A percentile compares a stretch with the other conserved stretches of the same genome.
Evolutionary conservation across 768 basidiomycete species (phyloP).

Genomic region (Mycena amicta): DNA sequence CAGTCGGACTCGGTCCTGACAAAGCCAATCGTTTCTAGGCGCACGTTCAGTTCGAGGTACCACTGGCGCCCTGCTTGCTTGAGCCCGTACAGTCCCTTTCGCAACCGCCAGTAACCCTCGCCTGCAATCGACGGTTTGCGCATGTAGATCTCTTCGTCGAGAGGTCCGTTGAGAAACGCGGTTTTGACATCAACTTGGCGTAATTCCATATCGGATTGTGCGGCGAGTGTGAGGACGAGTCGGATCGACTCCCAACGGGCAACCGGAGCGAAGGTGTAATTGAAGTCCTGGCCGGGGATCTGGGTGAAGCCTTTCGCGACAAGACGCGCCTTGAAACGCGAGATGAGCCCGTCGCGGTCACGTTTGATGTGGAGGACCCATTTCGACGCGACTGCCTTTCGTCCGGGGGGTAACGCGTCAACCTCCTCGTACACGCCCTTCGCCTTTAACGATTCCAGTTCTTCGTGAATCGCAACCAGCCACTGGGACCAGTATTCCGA

Average conservation of each 20-base stretch:
- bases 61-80: constrained; percentile 11
- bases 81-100: constrained; percentile 1
- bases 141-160: constrained; percentile 38
- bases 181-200: too few species aligned
- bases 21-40: too few species aligned
- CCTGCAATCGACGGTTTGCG: constrained; percentile 20
- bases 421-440: constrained; percentile 25
- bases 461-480: constrained; percentile 17
- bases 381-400: constrained; percentile 19
- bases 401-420: constrained; percentile 8
- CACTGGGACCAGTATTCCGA: constrained; percentile 21
- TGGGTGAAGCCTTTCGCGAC: constrained; percentile 27
- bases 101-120: constrained; percentile 16
- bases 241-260: too few species aligned
- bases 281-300: constrained; percentile 31
- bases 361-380: too few species aligned
- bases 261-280: constrained; percentile 1
- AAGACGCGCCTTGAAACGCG: constrained; percentile 1
- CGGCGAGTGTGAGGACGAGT: constrained; percentile 27
- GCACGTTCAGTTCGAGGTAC: too few species aligned
- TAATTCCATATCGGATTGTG: constrained; percentile 28
- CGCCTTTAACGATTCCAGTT: constrained; percentile 25
- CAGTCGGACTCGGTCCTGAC: too few species aligned
- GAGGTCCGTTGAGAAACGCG: constrained; percentile 31
- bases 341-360: constrained; percentile 12